Conservation (phyloP, 2,329 filamentous ascomycete species). For the Samsoniella hepiali region DNA sequence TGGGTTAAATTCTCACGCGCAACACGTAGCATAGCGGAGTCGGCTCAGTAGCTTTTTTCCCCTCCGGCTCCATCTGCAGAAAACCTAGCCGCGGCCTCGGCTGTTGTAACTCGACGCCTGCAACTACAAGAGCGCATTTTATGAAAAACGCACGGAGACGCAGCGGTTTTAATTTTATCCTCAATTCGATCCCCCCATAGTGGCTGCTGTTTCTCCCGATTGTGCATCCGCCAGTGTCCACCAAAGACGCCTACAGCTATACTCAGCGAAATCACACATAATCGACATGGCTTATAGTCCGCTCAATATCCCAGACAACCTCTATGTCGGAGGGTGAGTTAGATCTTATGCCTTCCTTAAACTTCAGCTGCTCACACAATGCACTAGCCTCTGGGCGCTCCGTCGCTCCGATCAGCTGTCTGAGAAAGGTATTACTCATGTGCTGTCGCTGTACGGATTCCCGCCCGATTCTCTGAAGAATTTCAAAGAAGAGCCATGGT, state of each 20-base stretch:
- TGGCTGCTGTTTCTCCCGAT: neutral
- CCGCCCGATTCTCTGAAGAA: slow-evolving; percentile 36
- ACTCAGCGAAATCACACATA: neutral
- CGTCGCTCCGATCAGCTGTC: slow-evolving; percentile 67
- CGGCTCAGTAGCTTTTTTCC: slow-evolving; percentile 4
- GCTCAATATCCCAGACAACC: slow-evolving; percentile 15
- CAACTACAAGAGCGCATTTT: neutral
- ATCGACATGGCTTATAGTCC: slow-evolving; percentile 16
- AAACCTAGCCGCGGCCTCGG: slow-evolving; percentile 1
- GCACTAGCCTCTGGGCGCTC: slow-evolving; percentile 70
- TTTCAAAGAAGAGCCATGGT: slow-evolving; percentile 48
- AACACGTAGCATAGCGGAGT: slow-evolving; percentile 5
- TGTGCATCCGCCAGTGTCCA: neutral
- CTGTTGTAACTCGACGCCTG: neutral
- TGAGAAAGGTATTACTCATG: slow-evolving; percentile 77
- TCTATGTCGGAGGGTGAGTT: slow-evolving; percentile 19
- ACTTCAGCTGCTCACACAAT: slow-evolving; percentile 7
- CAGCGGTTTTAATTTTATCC: too few species aligned
- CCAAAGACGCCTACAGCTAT: too few species aligned
- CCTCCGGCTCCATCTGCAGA: slow-evolving; percentile 12
- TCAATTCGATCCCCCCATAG: neutral
- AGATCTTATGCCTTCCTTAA: neutral
- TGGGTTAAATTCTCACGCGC: neutral
- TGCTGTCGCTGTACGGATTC: slow-evolving; percentile 76
- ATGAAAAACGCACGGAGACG: too few species aligned